A percentile compares a stretch with the other conserved stretches of the same genome.
These are phyloP conservation scores for Wallacemonas sp. DNA, from an alignment of 208 protist genomes.

Conservation along the genomic window DNA sequence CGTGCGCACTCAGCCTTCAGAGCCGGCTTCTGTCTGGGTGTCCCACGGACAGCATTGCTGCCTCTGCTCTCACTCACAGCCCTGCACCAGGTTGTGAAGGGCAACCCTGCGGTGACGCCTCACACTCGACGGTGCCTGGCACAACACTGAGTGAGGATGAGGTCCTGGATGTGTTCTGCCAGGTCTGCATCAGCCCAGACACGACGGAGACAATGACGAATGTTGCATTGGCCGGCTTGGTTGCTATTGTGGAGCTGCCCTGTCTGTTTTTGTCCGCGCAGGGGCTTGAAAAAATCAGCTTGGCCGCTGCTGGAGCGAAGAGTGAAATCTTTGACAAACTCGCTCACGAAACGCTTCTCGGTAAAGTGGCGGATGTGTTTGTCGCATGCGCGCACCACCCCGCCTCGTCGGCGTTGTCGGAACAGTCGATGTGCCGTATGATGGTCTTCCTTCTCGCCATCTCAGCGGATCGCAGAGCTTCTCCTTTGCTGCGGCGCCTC, in stretches of 20 bases:
- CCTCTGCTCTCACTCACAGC: neutral
- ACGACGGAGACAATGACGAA: slow-evolving; percentile 63
- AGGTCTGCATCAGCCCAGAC: slow-evolving; percentile 51
- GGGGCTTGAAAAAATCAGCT: slow-evolving; percentile 52
- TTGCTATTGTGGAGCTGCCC: slow-evolving; percentile 61
- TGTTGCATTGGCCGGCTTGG: slow-evolving; percentile 66
- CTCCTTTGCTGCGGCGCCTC: slow-evolving; percentile 45
- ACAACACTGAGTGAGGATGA: slow-evolving; percentile 16
- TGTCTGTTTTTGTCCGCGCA: slow-evolving; percentile 59
- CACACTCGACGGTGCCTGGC: neutral
- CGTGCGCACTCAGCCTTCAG: slow-evolving; percentile 22
- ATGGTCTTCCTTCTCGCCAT: slow-evolving; percentile 37
- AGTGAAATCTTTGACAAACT: slow-evolving; percentile 45
- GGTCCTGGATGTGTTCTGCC: slow-evolving; percentile 69
- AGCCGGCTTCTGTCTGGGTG: slow-evolving; percentile 5
- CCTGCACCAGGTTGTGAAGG: neutral
- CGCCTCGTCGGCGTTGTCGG: slow-evolving; percentile 28
- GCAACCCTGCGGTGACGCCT: neutral
- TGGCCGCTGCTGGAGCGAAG: slow-evolving; percentile 35
- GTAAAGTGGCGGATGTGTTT: slow-evolving; percentile 37
- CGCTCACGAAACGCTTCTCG: slow-evolving; percentile 73
- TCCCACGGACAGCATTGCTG: neutral
- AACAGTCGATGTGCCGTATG: slow-evolving; percentile 37
- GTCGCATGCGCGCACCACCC: slow-evolving; percentile 53
- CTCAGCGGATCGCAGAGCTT: slow-evolving; percentile 30